Percentiles rank a stretch among this genome's conserved stretches.
Conservation (phyloP, 2,329 filamentous ascomycete species). For the Keithomyces neogunnii region DNA sequence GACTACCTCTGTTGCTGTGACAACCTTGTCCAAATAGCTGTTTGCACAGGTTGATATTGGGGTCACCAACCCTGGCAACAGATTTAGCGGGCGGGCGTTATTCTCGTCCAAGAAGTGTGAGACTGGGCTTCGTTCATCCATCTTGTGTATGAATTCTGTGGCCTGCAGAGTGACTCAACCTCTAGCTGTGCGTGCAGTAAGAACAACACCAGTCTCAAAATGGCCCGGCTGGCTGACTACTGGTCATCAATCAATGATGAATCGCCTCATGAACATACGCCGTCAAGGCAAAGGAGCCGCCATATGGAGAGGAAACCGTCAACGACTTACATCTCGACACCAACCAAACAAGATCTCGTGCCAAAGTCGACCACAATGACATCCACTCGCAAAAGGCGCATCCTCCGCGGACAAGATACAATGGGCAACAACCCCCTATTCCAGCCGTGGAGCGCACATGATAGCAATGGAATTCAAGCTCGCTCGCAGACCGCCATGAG, state of each 20-base stretch:
- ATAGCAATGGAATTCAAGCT: conserved; percentile 9
- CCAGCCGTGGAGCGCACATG: conserved; percentile 20
- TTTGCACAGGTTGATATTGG: background rate
- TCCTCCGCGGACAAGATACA: conserved; percentile 15
- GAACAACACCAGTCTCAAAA: conserved; percentile 4
- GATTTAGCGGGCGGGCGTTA: background rate
- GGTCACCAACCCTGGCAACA: background rate
- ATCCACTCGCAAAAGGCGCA: conserved; percentile 21
- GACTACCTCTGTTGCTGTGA: background rate
- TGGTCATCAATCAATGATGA: conserved; percentile 31
- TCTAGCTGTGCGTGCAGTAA: background rate
- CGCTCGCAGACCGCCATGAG: conserved; percentile 3
- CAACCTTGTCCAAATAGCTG: background rate
- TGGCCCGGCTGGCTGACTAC: conserved; percentile 21
- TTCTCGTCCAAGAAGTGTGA: background rate
- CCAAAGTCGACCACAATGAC: conserved; percentile 16
- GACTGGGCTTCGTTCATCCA: background rate
- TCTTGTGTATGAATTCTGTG: background rate
- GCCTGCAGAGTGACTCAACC: background rate
- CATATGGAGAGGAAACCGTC: conserved; percentile 9
- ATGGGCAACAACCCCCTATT: conserved; percentile 21
- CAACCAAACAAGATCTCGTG: conserved; percentile 12
- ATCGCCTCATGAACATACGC: conserved; percentile 28
- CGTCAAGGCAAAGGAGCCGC: conserved; percentile 14
- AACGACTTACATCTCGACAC: background rate